Evolutionary conservation across 139 green algal genomes (phyloP), one percentile per base, ranked within the genome.

Genomic region (Chlorella sp.): DNA sequence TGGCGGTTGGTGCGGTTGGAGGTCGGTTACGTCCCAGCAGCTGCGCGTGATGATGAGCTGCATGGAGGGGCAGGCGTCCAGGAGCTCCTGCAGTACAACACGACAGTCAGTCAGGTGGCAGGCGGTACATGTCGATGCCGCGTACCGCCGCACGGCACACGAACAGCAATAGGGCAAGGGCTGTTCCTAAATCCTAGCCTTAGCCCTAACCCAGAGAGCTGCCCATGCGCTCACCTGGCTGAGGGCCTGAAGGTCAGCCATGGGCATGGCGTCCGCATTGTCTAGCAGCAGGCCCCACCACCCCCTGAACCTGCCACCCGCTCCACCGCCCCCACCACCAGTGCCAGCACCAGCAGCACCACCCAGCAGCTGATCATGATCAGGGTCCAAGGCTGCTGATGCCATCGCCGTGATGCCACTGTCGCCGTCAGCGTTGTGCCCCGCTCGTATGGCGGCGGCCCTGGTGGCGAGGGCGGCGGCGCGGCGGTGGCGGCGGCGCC

Each of bases 271-370:
- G 27, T 67, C 61, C 27, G 61, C 3, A 27, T 67, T 67, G 29
- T 67, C 61, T 2, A 67, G 61, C 61, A 67, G 6, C 27, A 67
- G 61, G 23, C 61, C 61, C 61, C 61, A 67, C 61, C 61, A 67
- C 27, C 27, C 3, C 27, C n/a, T 6, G 34, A 27, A 27, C 55
- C 4, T 29, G 24, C 27, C 4, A 4, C 20, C 55, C 55, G 4
- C 17, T 6, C 14, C 55, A 10, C 27, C 4, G 4, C 20, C 23
- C 27, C 61, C 61, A 30, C n/a, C 61, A n/a, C n/a, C 24, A 29
- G 20, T n/a, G 20, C 20, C 55, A 10, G 4, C 17, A n/a, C 14
- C 55, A 10, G 20, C 4, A n/a, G 20, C 23, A 27, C 61, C 61
- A 30, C n/a, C 61, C 61, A 20, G 3, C n/a, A 36, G n/a, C 3